Evolutionary conservation across 805 yeast species (phyloP), one percentile per base, ranked within the genome.

Genomic region (Barnettozyma sucrosica): DNA sequence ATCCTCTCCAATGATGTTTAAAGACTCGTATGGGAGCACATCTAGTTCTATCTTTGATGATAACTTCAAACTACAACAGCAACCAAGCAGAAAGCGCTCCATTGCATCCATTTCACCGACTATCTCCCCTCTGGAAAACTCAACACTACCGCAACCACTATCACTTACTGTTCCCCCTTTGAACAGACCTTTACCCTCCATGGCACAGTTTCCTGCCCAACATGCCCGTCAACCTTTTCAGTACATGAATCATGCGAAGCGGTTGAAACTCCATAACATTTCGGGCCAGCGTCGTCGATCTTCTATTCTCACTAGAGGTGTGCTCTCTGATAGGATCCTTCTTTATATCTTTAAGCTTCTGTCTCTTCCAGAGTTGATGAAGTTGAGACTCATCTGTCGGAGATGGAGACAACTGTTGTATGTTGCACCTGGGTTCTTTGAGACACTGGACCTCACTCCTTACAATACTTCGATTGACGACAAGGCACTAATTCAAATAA

Each of bases 331-430:
- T 60, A 66, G 76, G 18, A 59, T 83, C 6, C 65, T 83, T 36
- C 59, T 82, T 24, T 66, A 67, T 48, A 74, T 81, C 1, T 82
- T 85, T 53, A 72, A 72, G 36, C 67, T 67, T 48, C 61, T 84
- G 40, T 70, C 76, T 8, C 66, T 85, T 25, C 81, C 80, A 1
- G 76, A 74, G n/a, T 64, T 82, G 48, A 79, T 84, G 85, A 76
- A 72, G 55, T 54, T 79, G 51, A 68, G 84, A 46, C 55, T 72
- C 4, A 81, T 84, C 34, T 79, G 85, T 61, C 68, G 76, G 50
- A 73, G 83, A 54, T 85, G 92, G 90, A 71, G 83, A 55, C 85
- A 81, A 53, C 63, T 85, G 32, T 63, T 84, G 16, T 75, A 75
- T 49, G 72, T 76, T 28, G 79, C 85, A 0, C 77, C 80, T 1